A percentile compares a stretch with the other conserved stretches of the same genome.
Evolutionary conservation across 2,329 filamentous ascomycete genomes (phyloP).

Genomic region (Tolypocladium paradoxum): DNA sequence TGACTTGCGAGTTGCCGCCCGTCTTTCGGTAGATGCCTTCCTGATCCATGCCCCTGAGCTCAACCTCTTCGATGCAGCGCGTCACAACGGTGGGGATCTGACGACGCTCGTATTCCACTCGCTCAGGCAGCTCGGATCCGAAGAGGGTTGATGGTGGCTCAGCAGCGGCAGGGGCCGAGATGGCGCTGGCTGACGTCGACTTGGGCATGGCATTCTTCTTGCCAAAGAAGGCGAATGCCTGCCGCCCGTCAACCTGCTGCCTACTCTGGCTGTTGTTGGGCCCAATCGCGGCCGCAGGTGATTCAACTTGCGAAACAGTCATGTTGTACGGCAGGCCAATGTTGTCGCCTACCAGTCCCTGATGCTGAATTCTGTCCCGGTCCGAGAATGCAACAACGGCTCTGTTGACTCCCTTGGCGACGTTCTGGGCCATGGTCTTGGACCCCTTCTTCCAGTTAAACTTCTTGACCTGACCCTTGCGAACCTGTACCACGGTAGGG

Average conservation of each 20-base stretch:
- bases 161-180: constrained; percentile 29
- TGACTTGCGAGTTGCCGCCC: constrained; percentile 83
- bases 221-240: constrained; percentile 64
- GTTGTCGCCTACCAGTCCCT: constrained; percentile 47
- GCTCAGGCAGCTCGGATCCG: constrained; percentile 76
- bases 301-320: constrained; percentile 46
- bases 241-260: constrained; percentile 27
- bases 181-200: constrained; percentile 33
- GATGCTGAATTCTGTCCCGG: constrained; percentile 43
- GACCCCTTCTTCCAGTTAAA: constrained; percentile 99
- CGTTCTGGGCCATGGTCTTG: constrained; percentile 86
- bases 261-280: constrained; percentile 23
- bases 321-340: constrained; percentile 63
- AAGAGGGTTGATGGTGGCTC: constrained; percentile 59
- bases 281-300: constrained; percentile 22
- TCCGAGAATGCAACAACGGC: constrained; percentile 67
- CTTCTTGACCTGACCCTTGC: constrained; percentile 88
- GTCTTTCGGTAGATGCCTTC: constrained; percentile 98
- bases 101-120: constrained; percentile 78
- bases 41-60: constrained; percentile 89
- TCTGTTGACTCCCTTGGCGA: constrained; percentile 87
- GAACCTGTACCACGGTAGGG: constrained; percentile 90
- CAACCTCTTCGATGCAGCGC: constrained; percentile 93
- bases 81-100: constrained; percentile 85
- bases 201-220: constrained; percentile 43